A percentile compares a stretch with the other conserved stretches of the same genome.
Conservation (phyloP, 305 asterid genomes). For the Fraxinus latifolia region DNA sequence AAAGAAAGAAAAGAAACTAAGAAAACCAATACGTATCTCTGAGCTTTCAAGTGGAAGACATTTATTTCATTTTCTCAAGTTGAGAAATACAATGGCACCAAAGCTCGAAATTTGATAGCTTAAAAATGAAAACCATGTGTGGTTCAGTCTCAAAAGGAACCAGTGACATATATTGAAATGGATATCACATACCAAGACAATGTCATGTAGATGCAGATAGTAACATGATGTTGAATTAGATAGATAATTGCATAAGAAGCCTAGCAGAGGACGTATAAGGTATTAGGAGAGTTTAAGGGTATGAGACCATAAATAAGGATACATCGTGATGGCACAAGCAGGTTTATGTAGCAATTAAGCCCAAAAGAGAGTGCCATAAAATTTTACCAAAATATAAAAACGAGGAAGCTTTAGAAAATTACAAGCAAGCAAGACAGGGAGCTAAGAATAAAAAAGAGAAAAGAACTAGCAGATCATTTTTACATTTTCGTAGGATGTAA, state of each 20-base stretch:
- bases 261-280: not conserved
- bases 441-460: not conserved
- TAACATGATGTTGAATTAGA: not conserved
- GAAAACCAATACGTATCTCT: conserved; percentile 1
- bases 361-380: not conserved
- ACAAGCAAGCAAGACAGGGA: not conserved
- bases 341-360: not conserved
- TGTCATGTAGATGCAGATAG: not conserved
- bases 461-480: conserved; percentile 9
- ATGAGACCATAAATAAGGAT: not conserved
- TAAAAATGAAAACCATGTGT: conserved; percentile 7
- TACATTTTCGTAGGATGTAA: conserved; percentile 48
- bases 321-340: not conserved
- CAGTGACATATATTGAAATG: conserved; percentile 4
- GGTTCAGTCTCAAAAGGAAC: not conserved
- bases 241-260: not conserved
- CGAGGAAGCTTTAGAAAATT: not conserved
- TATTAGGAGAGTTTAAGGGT: not conserved
- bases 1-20: conserved; percentile 11
- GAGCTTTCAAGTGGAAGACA: conserved; percentile 13
- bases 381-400: not conserved
- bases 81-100: conserved; percentile 9
- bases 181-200: conserved; percentile 15
- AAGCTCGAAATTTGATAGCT: not conserved
- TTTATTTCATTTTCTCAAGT: not conserved